A percentile compares a stretch with the other conserved stretches of the same genome.
phyloP scores from a whole-genome alignment of 1,284 basidiomycete species.

The Psilocybe mexicana region DNA sequence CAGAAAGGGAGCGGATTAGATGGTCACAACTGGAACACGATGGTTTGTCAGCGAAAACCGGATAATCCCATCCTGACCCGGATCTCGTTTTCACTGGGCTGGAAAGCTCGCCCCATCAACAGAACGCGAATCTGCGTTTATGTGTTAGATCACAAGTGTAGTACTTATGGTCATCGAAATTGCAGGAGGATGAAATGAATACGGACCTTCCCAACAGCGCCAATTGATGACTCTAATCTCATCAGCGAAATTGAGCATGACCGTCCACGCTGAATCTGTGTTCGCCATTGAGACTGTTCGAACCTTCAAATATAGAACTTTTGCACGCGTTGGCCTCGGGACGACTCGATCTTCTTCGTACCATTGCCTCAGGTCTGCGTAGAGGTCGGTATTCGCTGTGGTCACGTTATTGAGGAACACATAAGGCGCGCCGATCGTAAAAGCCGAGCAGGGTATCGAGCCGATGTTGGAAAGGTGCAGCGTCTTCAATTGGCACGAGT shows the following conservation, averaged over 20 bases:
- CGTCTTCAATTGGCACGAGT: slow-evolving; percentile 8
- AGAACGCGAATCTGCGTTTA: slow-evolving; percentile 8
- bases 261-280: slow-evolving; percentile 17
- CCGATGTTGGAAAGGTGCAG: slow-evolving; percentile 20
- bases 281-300: slow-evolving; percentile 18
- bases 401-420: slow-evolving; percentile 19
- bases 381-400: neutral
- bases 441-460: slow-evolving; percentile 9
- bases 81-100: too few relatives aligned
- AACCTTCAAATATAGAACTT: slow-evolving; percentile 16
- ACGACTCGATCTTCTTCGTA: neutral
- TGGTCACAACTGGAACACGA: too few relatives aligned
- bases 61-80: too few relatives aligned
- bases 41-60: too few relatives aligned
- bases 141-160: neutral
- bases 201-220: slow-evolving; percentile 23
- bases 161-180: neutral
- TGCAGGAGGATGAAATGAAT: neutral
- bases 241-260: slow-evolving; percentile 13
- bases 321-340: neutral
- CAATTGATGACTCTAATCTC: slow-evolving; percentile 19
- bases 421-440: slow-evolving; percentile 9
- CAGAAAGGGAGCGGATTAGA: too few relatives aligned
- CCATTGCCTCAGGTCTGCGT: neutral
- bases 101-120: slow-evolving; percentile 14